phyloP scores from a whole-genome alignment of 2,329 filamentous ascomycete species.

The Talaromyces verruculosus region DNA sequence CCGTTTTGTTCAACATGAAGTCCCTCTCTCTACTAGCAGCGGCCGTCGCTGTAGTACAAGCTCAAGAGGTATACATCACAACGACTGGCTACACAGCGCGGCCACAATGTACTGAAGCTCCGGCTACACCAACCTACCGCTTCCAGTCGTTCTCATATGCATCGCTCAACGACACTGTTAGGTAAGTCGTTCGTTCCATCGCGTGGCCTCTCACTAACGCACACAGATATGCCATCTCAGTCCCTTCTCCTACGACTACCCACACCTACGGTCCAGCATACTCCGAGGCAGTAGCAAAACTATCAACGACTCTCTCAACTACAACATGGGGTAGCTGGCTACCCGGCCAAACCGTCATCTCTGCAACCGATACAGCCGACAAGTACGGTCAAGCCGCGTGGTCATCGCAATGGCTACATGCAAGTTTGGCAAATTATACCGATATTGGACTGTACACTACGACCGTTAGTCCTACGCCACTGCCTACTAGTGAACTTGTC shows the following conservation, averaged over 20 bases:
- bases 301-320: conserved; percentile 29
- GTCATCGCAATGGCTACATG: conserved; percentile 36
- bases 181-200: conserved; percentile 18
- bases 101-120: conserved; percentile 30
- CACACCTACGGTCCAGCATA: conserved; percentile 32
- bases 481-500: conserved; percentile 56
- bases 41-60: conserved; percentile 7
- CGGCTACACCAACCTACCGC: conserved; percentile 26
- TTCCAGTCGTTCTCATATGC: conserved; percentile 34
- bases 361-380: conserved; percentile 31
- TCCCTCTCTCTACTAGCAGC: neutral
- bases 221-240: conserved; percentile 34
- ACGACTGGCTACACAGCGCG: conserved; percentile 28
- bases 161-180: conserved; percentile 32
- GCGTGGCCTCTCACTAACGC: neutral
- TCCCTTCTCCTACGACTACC: conserved; percentile 33
- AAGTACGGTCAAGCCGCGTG: conserved; percentile 40
- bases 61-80: conserved; percentile 32
- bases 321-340: conserved; percentile 39
- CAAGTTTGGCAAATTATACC: conserved; percentile 35
- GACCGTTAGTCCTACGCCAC: conserved; percentile 56
- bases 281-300: conserved; percentile 27
- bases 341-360: conserved; percentile 31
- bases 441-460: conserved; percentile 47
- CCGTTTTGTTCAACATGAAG: neutral